Base-by-base conservation (phyloP, 495 filamentous ascomycete genomes). In the Neurospora africana region DNA sequence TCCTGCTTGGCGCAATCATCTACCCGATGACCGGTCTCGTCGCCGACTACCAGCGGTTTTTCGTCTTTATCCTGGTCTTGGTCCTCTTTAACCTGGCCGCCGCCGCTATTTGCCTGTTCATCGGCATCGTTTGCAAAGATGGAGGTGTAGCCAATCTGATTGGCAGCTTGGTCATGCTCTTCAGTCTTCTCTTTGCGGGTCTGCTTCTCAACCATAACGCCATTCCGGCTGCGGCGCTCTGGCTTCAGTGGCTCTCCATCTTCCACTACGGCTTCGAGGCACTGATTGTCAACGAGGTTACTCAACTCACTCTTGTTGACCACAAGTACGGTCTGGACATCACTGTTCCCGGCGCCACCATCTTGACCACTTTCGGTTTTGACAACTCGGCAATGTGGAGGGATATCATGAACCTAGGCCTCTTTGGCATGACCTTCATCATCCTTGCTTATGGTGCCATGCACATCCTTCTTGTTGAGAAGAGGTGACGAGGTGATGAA, bases 221-320 rank as follows among this genome's bases (percentile, higher is more conserved):
- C 17, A 98, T 98, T 72, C 95, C 95, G 5, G 82, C 86, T 44
- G 88, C 89, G 9, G 91, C 93, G 9, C 77, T 92, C 71, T 99
- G 95, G 95, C 79, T 98, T 41, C 96, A 99, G 83, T 83, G 94
- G 84, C 85, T 98, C n/a, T 97, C 94, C 23, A 99, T 99, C 75
- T 99, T 98, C 88, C 95, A 99, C 79, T 99, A 97, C 78, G 95
- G 90, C 3, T 98, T 99, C 76, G 95, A 98, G 84, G 91, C 92
- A 3, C 86, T 99, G 30, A 95, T 98, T 72, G 95, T 99, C 77
- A 99, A 99, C 79, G 95, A 99, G 82, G 95, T 98, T 69, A 89
- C 90, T n/a, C 93, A 91, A 79, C 84, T 98, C 72, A 93, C 91
- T 2, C 86, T 99, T 72, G 87, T 93, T 68, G 96, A 99, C 77